Evolutionary conservation across 176 grass and related monocot genomes (phyloP), one percentile per base, ranked within the genome.

Genomic region (Oryza glaberrima): DNA sequence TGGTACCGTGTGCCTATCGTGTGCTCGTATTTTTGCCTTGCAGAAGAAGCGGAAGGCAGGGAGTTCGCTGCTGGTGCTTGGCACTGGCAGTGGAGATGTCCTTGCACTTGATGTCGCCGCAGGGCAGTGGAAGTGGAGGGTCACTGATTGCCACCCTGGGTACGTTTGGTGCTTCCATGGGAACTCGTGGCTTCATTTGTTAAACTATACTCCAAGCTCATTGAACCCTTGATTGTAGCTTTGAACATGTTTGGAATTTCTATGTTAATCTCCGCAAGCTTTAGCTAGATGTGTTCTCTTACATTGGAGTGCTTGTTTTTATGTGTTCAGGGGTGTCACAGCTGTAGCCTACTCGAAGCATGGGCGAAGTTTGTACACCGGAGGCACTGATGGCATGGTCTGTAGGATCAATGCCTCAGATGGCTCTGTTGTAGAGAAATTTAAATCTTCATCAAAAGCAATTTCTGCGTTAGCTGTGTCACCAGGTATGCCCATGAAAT

Each of bases 301-400:
- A 87, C 44, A 13, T 56, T 22, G 41, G 30, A 13, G 7, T 61
- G 7, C 36, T 30, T 83, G 56, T 81, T 77, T 77, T 78, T 9
- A 58, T 76, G 45, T 80, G n/a, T 84, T 75, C 82, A 99, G 96
- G 86, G 96, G 93, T 16, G 91, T 99, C 74, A 94, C 78, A 3
- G 90, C 88, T 79, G 86, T 99, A 85, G 81, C 90, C 23, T 96
- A 86, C 85, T 92, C 90, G 3, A 83, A 64, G 49, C 75, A 85
- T 82, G 85, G 71, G 43, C 90, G 51, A 4, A 89, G 6, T 36
- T 67, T 99, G 67, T 99, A 94, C 76, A 96, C 93, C 35, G 69
- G 88, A 65, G 96, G 93, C 17, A 88, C 77, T 80, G 93, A 99
- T 92, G 96, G 96, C 77, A 92, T 99, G 83, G 93, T 99, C 82